Evolutionary conservation across 192 early-diverging fungal species (phyloP).

Genomic region (Chytriomyces confervae): DNA sequence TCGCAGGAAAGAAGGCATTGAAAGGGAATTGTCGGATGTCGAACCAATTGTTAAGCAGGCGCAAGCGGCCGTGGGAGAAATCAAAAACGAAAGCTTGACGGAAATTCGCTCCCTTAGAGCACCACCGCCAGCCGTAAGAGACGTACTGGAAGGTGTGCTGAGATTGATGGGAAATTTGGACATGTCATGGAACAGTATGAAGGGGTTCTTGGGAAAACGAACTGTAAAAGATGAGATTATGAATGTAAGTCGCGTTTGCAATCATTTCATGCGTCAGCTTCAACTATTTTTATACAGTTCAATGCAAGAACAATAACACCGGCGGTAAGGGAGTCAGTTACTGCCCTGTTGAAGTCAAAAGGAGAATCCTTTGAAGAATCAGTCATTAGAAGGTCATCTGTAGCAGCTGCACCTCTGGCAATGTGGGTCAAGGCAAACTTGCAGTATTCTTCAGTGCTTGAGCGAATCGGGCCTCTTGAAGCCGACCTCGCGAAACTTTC

Average conservation of each 20-base stretch:
- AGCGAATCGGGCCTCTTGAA: slow-evolving; percentile 62
- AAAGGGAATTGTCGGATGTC: slow-evolving; percentile 62
- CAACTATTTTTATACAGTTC: slow-evolving; percentile 32
- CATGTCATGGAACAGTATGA: slow-evolving; percentile 76
- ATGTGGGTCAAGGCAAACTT: slow-evolving; percentile 71
- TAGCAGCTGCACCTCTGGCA: slow-evolving; percentile 63
- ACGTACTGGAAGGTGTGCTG: slow-evolving; percentile 68
- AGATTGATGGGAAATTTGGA: slow-evolving; percentile 66
- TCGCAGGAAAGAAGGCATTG: slow-evolving; percentile 56
- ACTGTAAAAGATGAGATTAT: slow-evolving; percentile 71
- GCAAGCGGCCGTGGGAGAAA: slow-evolving; percentile 66
- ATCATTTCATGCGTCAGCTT: too few species aligned
- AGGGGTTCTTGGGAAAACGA: slow-evolving; percentile 66
- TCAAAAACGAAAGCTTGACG: slow-evolving; percentile 58
- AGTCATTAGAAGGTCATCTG: slow-evolving; percentile 55
- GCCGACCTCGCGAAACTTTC: slow-evolving; percentile 51
- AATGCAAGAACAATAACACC: slow-evolving; percentile 58
- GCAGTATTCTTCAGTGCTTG: slow-evolving; percentile 61
- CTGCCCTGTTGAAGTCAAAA: slow-evolving; percentile 57
- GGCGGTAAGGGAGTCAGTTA: slow-evolving; percentile 55
- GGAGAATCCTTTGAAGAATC: slow-evolving; percentile 67
- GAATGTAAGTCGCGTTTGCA: slow-evolving; percentile 31
- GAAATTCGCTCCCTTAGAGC: slow-evolving; percentile 69
- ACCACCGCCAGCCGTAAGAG: slow-evolving; percentile 66
- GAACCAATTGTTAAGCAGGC: slow-evolving; percentile 60